Percentiles rank a stretch among this genome's conserved stretches.
Conservation (phyloP, 164 flowering plant genomes). For the Brasenia schreberi region DNA sequence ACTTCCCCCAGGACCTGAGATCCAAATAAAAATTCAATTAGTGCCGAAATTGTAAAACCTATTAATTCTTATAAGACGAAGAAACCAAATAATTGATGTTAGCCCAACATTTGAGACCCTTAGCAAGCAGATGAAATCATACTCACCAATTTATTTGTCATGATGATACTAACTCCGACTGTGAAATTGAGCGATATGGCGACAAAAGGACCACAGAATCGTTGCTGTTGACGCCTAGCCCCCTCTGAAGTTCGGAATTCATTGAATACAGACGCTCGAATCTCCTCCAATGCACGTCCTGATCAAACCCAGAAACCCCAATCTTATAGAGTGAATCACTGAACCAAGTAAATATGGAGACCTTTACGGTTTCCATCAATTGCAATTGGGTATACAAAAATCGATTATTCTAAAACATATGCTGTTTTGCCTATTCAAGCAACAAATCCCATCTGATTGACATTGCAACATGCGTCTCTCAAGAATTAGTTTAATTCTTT, state of each 20-base stretch:
- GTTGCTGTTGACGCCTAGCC: constrained; percentile 73
- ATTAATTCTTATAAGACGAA: not conserved
- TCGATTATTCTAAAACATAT: no score
- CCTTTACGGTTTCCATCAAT: no score
- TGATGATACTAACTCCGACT: constrained; percentile 58
- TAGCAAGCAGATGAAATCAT: not conserved
- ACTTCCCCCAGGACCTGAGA: constrained; percentile 70
- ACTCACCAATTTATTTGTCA: constrained; percentile 65
- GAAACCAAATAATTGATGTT: not conserved
- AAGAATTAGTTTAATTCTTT: no score
- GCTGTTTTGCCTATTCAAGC: no score
- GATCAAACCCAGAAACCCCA: not conserved
- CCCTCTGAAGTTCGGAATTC: constrained; percentile 74
- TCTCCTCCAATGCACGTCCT: constrained; percentile 77
- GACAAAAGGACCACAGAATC: constrained; percentile 57
- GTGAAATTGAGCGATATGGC: constrained; percentile 73
- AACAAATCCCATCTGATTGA: no score
- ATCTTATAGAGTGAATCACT: not conserved
- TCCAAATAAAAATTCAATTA: not conserved
- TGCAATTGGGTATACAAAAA: no score
- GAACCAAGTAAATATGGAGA: no score
- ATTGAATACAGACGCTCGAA: constrained; percentile 55
- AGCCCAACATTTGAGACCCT: not conserved
- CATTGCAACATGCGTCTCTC: no score
- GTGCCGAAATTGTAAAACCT: not conserved